phyloP scores from a whole-genome alignment of 345 rosid genomes.

The Capsella bursapastoris region DNA sequence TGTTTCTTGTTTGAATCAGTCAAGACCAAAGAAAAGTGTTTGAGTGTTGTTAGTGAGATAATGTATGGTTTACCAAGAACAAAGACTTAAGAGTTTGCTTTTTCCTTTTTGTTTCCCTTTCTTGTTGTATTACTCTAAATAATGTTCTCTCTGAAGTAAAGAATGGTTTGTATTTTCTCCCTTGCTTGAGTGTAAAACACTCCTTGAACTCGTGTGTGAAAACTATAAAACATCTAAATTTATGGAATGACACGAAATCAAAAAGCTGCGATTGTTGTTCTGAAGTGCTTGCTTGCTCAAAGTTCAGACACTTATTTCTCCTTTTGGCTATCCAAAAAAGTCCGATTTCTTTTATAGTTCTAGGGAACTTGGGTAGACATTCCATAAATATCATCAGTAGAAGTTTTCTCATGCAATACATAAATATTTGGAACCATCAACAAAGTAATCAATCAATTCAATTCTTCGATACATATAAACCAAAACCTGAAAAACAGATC shows the following conservation, averaged over 20 bases:
- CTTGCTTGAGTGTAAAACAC: neutral
- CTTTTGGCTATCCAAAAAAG: too few relatives aligned
- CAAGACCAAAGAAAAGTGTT: constrained; percentile 4
- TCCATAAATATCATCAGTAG: neutral
- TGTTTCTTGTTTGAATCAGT: constrained; percentile 35
- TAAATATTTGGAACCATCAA: constrained; percentile 2
- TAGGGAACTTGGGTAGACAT: neutral
- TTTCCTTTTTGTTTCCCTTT: neutral
- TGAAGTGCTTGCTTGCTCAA: neutral
- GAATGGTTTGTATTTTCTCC: constrained; percentile 4
- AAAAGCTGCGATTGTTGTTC: too few relatives aligned
- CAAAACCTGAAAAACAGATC: constrained; percentile 18
- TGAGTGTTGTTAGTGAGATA: constrained; percentile 24
- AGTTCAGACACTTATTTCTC: neutral
- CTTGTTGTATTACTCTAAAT: constrained; percentile 20
- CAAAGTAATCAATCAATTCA: neutral
- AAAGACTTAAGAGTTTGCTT: constrained; percentile 19
- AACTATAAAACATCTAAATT: neutral
- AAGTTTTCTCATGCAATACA: neutral
- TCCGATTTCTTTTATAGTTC: neutral
- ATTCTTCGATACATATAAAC: neutral
- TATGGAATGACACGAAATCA: neutral
- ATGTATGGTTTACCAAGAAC: constrained; percentile 33
- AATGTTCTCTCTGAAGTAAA: constrained; percentile 11
- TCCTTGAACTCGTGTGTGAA: too few relatives aligned